A percentile compares a stretch with the other conserved stretches of the same genome.
Evolutionary conservation across 1,284 basidiomycete genomes (phyloP).

Genomic region (Ustilago crameri): DNA sequence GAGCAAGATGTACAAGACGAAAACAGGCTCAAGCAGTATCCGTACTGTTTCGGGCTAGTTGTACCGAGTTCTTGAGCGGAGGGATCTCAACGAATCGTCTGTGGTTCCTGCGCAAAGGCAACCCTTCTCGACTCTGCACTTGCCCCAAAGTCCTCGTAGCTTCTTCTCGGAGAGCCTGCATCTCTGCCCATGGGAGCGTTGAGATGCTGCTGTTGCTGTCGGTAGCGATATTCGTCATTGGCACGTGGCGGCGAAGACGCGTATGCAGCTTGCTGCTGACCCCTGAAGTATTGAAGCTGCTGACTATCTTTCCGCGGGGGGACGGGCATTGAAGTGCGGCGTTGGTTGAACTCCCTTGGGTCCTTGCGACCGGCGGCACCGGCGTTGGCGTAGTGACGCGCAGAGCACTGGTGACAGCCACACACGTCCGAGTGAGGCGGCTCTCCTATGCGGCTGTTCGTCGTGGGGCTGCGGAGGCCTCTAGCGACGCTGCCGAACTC

Average conservation of each 20-base stretch:
- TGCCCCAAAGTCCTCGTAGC: slow-evolving; percentile 33
- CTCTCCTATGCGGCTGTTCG: slow-evolving; percentile 10
- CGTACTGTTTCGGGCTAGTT: no score
- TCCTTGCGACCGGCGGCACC: slow-evolving; percentile 7
- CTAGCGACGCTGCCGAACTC: slow-evolving; percentile 30
- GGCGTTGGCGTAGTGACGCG: slow-evolving; percentile 45
- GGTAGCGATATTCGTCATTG: slow-evolving; percentile 15
- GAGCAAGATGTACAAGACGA: no score
- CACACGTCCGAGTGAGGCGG: slow-evolving; percentile 58
- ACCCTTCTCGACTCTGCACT: slow-evolving; percentile 30
- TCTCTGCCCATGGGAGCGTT: slow-evolving; percentile 8
- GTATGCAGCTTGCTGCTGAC: slow-evolving; percentile 19
- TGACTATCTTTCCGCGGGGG: slow-evolving; percentile 12
- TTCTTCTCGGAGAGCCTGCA: slow-evolving; percentile 13
- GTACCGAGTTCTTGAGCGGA: no score
- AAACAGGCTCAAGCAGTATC: no score
- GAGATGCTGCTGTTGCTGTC: slow-evolving; percentile 21
- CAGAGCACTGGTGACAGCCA: slow-evolving; percentile 57
- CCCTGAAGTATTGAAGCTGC: slow-evolving; percentile 11
- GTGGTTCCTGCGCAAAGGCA: slow-evolving; percentile 34
- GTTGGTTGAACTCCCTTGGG: slow-evolving; percentile 29
- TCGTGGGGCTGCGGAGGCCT: slow-evolving; percentile 1
- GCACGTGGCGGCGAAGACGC: slow-evolving; percentile 20
- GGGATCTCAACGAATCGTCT: slow-evolving; percentile 33
- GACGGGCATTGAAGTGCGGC: slow-evolving; percentile 32